phyloP scores from a whole-genome alignment of 2,329 filamentous ascomycete genomes.

The Cordyceps cateniannulata region DNA sequence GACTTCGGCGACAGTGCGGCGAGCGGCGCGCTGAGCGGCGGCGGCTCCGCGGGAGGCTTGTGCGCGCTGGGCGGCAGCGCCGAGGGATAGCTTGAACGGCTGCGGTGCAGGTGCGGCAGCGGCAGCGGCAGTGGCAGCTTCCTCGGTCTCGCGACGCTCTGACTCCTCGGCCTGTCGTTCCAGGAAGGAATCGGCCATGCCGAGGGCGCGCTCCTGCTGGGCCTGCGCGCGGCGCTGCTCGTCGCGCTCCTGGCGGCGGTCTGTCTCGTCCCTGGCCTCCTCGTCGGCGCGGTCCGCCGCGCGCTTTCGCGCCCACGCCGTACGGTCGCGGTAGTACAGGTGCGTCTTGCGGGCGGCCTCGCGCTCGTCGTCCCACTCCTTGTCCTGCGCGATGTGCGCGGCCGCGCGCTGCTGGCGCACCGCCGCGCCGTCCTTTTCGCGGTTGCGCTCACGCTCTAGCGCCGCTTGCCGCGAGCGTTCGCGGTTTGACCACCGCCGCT shows the following conservation, averaged over 20 bases:
- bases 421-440: slow-evolving; percentile 68
- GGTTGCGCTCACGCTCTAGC: slow-evolving; percentile 74
- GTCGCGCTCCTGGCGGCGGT: slow-evolving; percentile 70
- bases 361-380: slow-evolving; percentile 84
- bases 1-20: slow-evolving; percentile 85
- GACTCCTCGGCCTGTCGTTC: slow-evolving; percentile 77
- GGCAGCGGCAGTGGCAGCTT: slow-evolving; percentile 28
- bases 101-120: slow-evolving; percentile 50
- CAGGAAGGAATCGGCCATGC: slow-evolving; percentile 86
- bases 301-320: slow-evolving; percentile 78
- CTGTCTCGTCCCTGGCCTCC: slow-evolving; percentile 69
- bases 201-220: slow-evolving; percentile 70
- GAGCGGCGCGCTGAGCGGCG: slow-evolving; percentile 43
- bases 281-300: slow-evolving; percentile 68
- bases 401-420: slow-evolving; percentile 60
- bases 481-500: slow-evolving; percentile 84
- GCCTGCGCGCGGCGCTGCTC: slow-evolving; percentile 64
- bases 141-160: slow-evolving; percentile 38
- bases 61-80: slow-evolving; percentile 73
- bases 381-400: slow-evolving; percentile 56
- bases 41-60: slow-evolving; percentile 46
- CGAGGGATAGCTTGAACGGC: slow-evolving; percentile 88
- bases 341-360: slow-evolving; percentile 67
- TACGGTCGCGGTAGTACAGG: slow-evolving; percentile 82
- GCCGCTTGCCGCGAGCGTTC: slow-evolving; percentile 80